Percentiles rank a stretch among this genome's conserved stretches.
Evolutionary conservation across 2,329 filamentous ascomycete species (phyloP).

Genomic region (Penicillium italicum): DNA sequence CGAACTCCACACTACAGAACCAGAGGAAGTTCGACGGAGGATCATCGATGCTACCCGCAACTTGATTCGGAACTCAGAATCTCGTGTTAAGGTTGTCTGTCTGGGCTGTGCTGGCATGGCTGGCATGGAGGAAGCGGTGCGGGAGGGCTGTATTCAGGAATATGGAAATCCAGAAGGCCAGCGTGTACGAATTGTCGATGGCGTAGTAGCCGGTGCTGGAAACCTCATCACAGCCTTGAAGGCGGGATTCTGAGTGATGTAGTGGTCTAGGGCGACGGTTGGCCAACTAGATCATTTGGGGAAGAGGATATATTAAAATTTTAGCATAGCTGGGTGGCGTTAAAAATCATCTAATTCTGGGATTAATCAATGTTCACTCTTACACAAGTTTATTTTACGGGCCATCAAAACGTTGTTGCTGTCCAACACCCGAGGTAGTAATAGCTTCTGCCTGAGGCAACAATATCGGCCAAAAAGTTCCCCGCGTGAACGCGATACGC

Average conservation of each 20-base stretch:
- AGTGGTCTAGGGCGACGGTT: not conserved
- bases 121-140: conserved; percentile 73
- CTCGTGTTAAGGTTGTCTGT: conserved; percentile 64
- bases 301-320: not conserved
- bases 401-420: conserved; percentile 3
- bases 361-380: not conserved
- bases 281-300: not conserved
- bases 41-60: conserved; percentile 67
- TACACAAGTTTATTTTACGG: not conserved
- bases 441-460: conserved; percentile 27
- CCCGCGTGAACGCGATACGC: conserved; percentile 37
- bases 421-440: not conserved
- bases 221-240: conserved; percentile 37
- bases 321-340: not conserved
- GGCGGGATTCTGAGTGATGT: conserved; percentile 29
- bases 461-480: conserved; percentile 25
- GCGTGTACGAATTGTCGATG: conserved; percentile 71
- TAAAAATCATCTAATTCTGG: not conserved
- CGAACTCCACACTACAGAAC: conserved; percentile 69
- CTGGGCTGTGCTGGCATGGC: conserved; percentile 92
- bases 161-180: conserved; percentile 59
- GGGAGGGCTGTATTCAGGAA: conserved; percentile 62
- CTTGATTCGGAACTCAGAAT: conserved; percentile 52
- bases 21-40: conserved; percentile 60
- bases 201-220: conserved; percentile 45